phyloP scores from a whole-genome alignment of 305 asterid genomes.

The Solanum hybrid region DNA sequence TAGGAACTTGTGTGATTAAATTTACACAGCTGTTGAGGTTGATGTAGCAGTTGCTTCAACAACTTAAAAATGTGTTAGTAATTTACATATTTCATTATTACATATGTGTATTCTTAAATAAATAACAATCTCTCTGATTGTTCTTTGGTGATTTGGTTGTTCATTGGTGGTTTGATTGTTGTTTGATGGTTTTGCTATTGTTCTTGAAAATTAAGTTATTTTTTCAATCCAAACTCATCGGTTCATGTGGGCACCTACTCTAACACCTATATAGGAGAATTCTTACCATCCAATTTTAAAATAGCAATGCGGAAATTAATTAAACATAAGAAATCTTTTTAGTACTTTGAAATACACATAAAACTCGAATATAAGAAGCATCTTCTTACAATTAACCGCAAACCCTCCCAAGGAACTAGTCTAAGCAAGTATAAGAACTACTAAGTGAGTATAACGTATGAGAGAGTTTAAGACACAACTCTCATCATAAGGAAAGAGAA shows the following conservation, averaged over 20 bases:
- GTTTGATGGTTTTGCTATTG: neutral
- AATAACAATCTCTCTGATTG: neutral
- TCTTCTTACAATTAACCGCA: too few relatives aligned
- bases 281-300: too few relatives aligned
- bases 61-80: neutral
- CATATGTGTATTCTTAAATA: neutral
- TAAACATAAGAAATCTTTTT: too few relatives aligned
- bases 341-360: too few relatives aligned
- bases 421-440: neutral
- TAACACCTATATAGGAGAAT: too few relatives aligned
- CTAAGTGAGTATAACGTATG: neutral
- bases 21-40: neutral
- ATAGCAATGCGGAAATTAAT: too few relatives aligned
- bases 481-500: neutral
- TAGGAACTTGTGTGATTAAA: neutral
- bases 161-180: neutral
- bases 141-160: neutral
- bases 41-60: neutral
- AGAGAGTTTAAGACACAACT: neutral
- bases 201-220: neutral
- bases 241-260: too few relatives aligned
- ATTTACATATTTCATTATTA: too few relatives aligned
- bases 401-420: neutral
- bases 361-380: too few relatives aligned
- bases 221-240: too few relatives aligned